These are phyloP conservation scores for Streptanthus diversifolius DNA, from an alignment of 345 rosid genomes.

Conservation along the genomic window DNA sequence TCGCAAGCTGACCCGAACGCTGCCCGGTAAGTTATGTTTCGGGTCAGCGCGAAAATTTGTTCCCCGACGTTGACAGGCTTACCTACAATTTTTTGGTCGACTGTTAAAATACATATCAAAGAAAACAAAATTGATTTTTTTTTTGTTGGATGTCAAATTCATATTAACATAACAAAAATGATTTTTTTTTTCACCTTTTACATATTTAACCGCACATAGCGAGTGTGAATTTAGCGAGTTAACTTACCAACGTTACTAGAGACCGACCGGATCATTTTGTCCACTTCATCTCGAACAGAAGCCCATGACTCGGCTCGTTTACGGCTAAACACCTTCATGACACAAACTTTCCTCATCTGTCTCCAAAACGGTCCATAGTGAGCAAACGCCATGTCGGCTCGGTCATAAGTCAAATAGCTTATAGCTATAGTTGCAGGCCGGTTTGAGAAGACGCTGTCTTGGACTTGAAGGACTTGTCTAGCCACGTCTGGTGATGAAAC, in stretches of 20 bases:
- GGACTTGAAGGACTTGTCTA: slow-evolving; percentile 76
- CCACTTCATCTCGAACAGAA: slow-evolving; percentile 86
- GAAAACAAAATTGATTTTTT: neutral
- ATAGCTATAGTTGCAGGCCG: slow-evolving; percentile 83
- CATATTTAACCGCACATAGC: neutral
- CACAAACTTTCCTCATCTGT: slow-evolving; percentile 93
- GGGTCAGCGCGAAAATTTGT: slow-evolving; percentile 62
- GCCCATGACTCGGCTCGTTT: slow-evolving; percentile 93
- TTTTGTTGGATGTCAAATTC: neutral
- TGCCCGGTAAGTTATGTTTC: slow-evolving; percentile 72
- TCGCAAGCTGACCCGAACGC: slow-evolving; percentile 69
- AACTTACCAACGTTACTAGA: slow-evolving; percentile 43
- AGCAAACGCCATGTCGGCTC: slow-evolving; percentile 97
- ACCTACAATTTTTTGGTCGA: slow-evolving; percentile 1
- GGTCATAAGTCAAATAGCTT: slow-evolving; percentile 74
- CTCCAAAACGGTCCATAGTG: slow-evolving; percentile 98
- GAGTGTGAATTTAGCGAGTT: neutral
- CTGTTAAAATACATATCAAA: neutral
- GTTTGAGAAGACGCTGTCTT: slow-evolving; percentile 81
- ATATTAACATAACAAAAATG: neutral
- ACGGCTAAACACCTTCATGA: slow-evolving; percentile 86
- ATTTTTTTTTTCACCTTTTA: neutral
- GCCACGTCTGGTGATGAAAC: slow-evolving; percentile 75
- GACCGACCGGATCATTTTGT: slow-evolving; percentile 40
- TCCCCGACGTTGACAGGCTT: slow-evolving; percentile 69